These are phyloP conservation scores for Barnettozyma salicaria DNA, from an alignment of 805 yeast genomes.

Conservation along the genomic window DNA sequence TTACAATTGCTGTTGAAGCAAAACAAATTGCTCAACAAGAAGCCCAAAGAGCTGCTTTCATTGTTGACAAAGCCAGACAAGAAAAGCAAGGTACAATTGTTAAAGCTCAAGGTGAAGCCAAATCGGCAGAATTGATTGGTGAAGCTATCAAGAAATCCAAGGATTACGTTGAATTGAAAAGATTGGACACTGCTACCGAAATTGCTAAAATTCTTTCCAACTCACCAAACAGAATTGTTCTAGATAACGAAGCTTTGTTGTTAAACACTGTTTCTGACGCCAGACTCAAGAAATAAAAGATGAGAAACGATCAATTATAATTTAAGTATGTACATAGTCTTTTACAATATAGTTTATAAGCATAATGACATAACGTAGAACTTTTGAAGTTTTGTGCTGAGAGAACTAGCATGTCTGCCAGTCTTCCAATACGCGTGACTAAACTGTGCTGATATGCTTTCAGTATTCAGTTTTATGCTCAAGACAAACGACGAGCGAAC, in stretches of 20 bases:
- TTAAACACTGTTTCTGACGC: slow-evolving; percentile 82
- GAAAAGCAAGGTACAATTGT: slow-evolving; percentile 97
- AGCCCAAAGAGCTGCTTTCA: slow-evolving; percentile 96
- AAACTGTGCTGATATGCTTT: too few relatives aligned
- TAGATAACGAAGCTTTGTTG: slow-evolving; percentile 88
- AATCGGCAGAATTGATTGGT: slow-evolving; percentile 96
- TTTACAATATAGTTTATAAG: neutral
- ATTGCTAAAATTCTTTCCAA: slow-evolving; percentile 79
- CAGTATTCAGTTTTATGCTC: too few relatives aligned
- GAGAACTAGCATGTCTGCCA: too few relatives aligned
- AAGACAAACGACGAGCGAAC: too few relatives aligned
- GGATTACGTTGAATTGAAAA: slow-evolving; percentile 94
- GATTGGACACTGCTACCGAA: slow-evolving; percentile 95
- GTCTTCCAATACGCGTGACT: too few relatives aligned
- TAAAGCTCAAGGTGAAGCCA: slow-evolving; percentile 97
- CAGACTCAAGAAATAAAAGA: slow-evolving; percentile 36
- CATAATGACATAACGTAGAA: too few relatives aligned
- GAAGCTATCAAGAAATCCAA: slow-evolving; percentile 95
- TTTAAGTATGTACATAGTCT: slow-evolving; percentile 6
- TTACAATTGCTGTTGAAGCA: slow-evolving; percentile 95
- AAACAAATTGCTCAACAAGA: slow-evolving; percentile 99
- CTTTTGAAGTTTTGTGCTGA: too few relatives aligned
- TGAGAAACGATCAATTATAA: neutral
- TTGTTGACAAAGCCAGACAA: slow-evolving; percentile 95
- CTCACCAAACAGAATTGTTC: slow-evolving; percentile 86